Conservation (phyloP, 179 eudicot genomes). For the Beta lomatogona region DNA sequence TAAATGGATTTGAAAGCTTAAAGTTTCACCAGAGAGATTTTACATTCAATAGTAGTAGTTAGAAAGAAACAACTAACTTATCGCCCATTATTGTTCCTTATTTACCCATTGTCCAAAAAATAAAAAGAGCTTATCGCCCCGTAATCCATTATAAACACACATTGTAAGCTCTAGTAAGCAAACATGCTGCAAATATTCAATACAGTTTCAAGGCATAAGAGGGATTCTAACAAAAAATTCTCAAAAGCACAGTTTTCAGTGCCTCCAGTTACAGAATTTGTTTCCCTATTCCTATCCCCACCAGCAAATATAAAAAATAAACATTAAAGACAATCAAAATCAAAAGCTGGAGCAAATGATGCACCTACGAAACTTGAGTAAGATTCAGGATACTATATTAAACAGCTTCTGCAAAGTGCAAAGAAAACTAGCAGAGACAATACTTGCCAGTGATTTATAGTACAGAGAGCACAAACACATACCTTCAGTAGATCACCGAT, state of each 20-base stretch:
- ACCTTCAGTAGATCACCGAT: slow-evolving; percentile 90
- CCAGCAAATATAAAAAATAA: too few species aligned
- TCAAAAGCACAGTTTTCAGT: background rate
- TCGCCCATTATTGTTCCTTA: background rate
- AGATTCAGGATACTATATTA: background rate
- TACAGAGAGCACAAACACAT: slow-evolving; percentile 5
- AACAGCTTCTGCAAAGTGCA: background rate
- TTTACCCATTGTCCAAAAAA: too few species aligned
- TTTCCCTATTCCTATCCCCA: too few species aligned
- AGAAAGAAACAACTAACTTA: background rate
- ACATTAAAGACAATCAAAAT: too few species aligned
- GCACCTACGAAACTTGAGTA: too few species aligned
- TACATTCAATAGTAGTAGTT: background rate
- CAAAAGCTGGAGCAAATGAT: too few species aligned
- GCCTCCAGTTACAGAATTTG: too few species aligned
- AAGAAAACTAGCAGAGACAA: background rate
- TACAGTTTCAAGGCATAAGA: background rate
- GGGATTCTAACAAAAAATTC: background rate
- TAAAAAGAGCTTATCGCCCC: too few species aligned
- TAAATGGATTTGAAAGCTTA: background rate
- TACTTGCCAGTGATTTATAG: background rate
- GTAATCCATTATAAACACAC: background rate
- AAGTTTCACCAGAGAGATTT: background rate
- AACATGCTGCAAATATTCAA: background rate
- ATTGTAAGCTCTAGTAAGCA: background rate